phyloP scores from a whole-genome alignment of 371 early-diverging fungal species.

The Mortierella sp. region DNA sequence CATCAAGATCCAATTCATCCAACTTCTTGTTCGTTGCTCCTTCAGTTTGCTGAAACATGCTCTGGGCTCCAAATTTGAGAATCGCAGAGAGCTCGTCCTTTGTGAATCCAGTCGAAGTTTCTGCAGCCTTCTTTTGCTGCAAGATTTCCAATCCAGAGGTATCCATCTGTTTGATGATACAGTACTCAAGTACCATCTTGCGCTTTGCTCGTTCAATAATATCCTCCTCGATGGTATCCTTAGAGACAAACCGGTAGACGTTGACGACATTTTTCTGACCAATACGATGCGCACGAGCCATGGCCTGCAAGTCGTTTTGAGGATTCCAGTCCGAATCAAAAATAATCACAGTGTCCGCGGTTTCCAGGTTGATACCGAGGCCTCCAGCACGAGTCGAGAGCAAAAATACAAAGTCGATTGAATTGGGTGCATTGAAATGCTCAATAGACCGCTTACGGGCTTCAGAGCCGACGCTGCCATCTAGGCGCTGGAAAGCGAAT shows the following conservation, averaged over 20 bases:
- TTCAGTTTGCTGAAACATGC: constrained; percentile 90
- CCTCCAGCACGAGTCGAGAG: constrained; percentile 99
- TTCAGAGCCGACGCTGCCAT: constrained; percentile 94
- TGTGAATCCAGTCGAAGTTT: constrained; percentile 67
- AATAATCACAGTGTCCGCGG: constrained; percentile 99
- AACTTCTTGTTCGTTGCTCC: constrained; percentile 73
- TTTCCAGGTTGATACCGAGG: constrained; percentile 98
- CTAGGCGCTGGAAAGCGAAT: constrained; percentile 95
- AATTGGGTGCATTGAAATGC: constrained; percentile 97
- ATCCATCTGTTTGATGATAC: constrained; percentile 98
- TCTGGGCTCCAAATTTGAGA: constrained; percentile 97
- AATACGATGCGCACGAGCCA: constrained; percentile 99
- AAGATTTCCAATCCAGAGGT: constrained; percentile 87
- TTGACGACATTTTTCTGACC: constrained; percentile 99
- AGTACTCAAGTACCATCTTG: constrained; percentile 98
- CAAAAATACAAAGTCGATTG: constrained; percentile 97
- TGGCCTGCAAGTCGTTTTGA: constrained; percentile 99
- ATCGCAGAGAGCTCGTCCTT: constrained; percentile 94
- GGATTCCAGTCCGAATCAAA: constrained; percentile 99
- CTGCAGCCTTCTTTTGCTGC: constrained; percentile 66
- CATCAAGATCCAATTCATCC: constrained; percentile 95
- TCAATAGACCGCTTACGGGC: constrained; percentile 97
- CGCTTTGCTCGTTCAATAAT: constrained; percentile 98
- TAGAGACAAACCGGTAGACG: constrained; percentile 98
- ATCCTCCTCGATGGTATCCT: constrained; percentile 98